These are phyloP conservation scores for Clarkia xantiana DNA, from an alignment of 345 rosid species.

Conservation along the genomic window DNA sequence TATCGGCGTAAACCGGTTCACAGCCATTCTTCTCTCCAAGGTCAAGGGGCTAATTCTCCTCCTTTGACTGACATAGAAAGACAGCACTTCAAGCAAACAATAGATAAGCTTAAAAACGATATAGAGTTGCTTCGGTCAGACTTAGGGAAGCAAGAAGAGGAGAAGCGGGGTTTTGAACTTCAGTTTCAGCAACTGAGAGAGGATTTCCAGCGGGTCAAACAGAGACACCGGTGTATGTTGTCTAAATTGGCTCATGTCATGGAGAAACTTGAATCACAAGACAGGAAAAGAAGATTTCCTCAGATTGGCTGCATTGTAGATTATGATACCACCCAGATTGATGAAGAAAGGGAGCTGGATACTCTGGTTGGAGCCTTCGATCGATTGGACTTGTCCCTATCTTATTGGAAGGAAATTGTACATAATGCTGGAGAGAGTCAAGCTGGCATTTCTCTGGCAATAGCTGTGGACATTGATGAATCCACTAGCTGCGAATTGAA, in stretches of 20 bases:
- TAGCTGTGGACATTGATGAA: conserved; percentile 52
- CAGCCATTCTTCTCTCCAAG: conserved; percentile 55
- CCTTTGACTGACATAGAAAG: conserved; percentile 53
- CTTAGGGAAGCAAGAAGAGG: conserved; percentile 43
- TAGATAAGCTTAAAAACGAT: conserved; percentile 43
- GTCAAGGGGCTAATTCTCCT: conserved; percentile 23
- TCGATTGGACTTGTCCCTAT: conserved; percentile 51
- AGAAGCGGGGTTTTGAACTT: conserved; percentile 34
- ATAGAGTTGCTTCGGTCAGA: conserved; percentile 40
- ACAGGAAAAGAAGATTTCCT: conserved; percentile 56
- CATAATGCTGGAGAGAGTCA: conserved; percentile 21
- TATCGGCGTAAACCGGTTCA: conserved; percentile 88
- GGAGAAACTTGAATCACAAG: conserved; percentile 43
- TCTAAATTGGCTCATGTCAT: conserved; percentile 34
- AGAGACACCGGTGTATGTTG: conserved; percentile 39
- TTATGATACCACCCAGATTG: conserved; percentile 25
- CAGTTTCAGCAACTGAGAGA: conserved; percentile 51
- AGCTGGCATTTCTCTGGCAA: conserved; percentile 7
- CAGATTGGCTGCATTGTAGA: conserved; percentile 33
- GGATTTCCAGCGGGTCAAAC: conserved; percentile 45
- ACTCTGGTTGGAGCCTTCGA: conserved; percentile 40
- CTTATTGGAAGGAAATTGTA: conserved; percentile 54
- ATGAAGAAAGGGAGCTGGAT: conserved; percentile 16
- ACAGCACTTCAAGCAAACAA: conserved; percentile 42
- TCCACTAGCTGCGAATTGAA: conserved; percentile 38